A percentile compares a stretch with the other conserved stretches of the same genome.
Evolutionary conservation across 169 alveolate species (phyloP).

Genomic region (Besnoitia besnoiti): DNA sequence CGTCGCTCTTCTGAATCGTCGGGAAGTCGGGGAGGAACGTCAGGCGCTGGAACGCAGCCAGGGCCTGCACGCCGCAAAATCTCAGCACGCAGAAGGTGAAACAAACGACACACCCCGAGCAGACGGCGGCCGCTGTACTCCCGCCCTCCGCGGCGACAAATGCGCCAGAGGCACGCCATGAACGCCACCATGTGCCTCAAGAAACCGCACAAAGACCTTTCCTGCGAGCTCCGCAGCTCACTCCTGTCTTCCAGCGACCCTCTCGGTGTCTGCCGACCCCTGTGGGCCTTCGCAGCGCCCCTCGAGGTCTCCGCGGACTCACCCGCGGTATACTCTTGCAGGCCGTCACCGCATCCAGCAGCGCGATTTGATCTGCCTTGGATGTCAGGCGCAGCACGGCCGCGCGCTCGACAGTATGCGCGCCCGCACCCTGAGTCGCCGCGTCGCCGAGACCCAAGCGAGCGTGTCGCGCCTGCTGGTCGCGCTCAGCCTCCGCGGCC

Average conservation of each 20-base stretch:
- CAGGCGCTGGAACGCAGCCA: slow-evolving; percentile 32
- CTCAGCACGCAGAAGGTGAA: neutral
- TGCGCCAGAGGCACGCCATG: neutral
- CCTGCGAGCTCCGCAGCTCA: too few relatives aligned
- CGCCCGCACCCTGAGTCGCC: neutral
- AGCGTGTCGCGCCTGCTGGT: slow-evolving; percentile 2
- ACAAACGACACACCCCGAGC: too few relatives aligned
- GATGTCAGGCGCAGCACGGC: neutral
- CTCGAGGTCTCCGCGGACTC: neutral
- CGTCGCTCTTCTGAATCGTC: neutral
- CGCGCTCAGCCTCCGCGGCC: neutral
- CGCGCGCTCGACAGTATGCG: neutral
- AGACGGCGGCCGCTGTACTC: neutral
- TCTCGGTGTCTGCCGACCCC: neutral
- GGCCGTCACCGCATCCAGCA: neutral
- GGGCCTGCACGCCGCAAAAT: neutral
- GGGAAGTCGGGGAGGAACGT: neutral
- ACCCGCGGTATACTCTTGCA: slow-evolving; percentile 15
- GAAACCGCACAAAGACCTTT: neutral
- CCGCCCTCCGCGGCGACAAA: neutral
- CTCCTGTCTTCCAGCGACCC: neutral
- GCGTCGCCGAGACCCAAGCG: neutral
- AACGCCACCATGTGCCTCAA: neutral
- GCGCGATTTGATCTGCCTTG: neutral
- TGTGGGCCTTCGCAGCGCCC: neutral